Evolutionary conservation across 257 asterid genomes (phyloP).

Genomic region (Solanum infundibuliforme): DNA sequence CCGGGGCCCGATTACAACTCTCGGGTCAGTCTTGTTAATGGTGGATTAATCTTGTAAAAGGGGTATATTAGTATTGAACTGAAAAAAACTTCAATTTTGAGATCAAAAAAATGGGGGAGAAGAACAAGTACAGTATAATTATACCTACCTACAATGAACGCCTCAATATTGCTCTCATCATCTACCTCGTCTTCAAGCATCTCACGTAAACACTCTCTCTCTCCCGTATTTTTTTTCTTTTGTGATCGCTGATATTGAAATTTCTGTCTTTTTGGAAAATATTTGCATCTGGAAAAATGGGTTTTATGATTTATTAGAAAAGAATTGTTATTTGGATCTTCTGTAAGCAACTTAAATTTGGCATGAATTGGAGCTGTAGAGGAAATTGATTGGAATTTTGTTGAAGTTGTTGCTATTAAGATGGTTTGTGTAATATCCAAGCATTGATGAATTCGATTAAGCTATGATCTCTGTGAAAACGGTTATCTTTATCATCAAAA

Average conservation of each 20-base stretch:
- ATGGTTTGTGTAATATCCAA: background rate
- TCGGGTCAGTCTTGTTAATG: background rate
- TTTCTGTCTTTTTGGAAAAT: background rate
- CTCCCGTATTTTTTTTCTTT: background rate
- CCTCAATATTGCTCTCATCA: conserved; percentile 82
- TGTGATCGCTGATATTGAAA: background rate
- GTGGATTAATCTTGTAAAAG: background rate
- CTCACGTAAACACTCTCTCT: conserved; percentile 28
- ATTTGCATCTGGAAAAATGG: background rate
- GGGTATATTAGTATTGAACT: background rate
- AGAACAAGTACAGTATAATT: conserved; percentile 78
- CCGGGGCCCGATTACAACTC: background rate
- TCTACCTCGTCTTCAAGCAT: conserved; percentile 89
- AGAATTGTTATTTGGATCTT: background rate
- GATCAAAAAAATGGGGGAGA: conserved; percentile 29
- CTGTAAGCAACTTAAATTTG: background rate
- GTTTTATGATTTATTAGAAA: background rate
- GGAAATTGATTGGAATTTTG: background rate
- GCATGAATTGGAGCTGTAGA: background rate
- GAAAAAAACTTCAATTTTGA: background rate
- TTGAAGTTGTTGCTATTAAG: background rate
- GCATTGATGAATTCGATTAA: background rate
- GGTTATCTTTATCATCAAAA: background rate
- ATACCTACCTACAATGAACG: conserved; percentile 96
- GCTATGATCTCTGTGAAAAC: background rate